Evolutionary conservation across 257 asterid genomes (phyloP).

Genomic region (Nicotiana otophora): DNA sequence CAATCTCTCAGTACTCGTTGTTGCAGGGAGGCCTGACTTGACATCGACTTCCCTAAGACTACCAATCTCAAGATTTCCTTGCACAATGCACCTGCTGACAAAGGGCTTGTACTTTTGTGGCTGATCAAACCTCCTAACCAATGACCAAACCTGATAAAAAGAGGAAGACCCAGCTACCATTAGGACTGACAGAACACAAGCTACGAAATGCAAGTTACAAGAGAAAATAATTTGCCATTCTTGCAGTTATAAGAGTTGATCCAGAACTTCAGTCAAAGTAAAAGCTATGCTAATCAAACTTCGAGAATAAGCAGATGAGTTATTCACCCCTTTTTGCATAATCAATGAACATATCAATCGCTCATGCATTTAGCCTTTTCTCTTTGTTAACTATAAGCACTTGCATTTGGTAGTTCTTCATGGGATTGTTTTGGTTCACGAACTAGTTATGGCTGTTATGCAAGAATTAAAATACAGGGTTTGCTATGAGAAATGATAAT

Average conservation of each 20-base stretch:
- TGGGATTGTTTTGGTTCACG: neutral
- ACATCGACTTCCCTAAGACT: conserved; percentile 80
- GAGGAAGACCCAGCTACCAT: conserved; percentile 10
- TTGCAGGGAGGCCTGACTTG: conserved; percentile 82
- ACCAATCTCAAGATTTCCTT: conserved; percentile 65
- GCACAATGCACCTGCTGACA: conserved; percentile 58
- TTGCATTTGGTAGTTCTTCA: neutral
- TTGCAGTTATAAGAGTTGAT: neutral
- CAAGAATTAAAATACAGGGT: neutral
- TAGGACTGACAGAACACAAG: conserved; percentile 1
- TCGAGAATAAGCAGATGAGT: neutral
- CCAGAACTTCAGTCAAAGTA: neutral
- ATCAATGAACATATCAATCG: neutral
- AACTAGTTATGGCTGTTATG: neutral
- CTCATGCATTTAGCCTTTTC: neutral
- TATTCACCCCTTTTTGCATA: neutral
- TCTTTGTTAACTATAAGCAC: neutral
- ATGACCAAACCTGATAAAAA: conserved; percentile 63
- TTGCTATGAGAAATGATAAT: neutral
- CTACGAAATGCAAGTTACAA: neutral
- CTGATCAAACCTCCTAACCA: conserved; percentile 78
- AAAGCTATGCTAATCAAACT: neutral
- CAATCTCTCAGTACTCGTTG: conserved; percentile 81
- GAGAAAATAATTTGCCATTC: neutral
- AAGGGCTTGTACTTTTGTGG: conserved; percentile 84